Conservation (phyloP, 768 basidiomycete genomes). For the Termitomyces sp. region DNA sequence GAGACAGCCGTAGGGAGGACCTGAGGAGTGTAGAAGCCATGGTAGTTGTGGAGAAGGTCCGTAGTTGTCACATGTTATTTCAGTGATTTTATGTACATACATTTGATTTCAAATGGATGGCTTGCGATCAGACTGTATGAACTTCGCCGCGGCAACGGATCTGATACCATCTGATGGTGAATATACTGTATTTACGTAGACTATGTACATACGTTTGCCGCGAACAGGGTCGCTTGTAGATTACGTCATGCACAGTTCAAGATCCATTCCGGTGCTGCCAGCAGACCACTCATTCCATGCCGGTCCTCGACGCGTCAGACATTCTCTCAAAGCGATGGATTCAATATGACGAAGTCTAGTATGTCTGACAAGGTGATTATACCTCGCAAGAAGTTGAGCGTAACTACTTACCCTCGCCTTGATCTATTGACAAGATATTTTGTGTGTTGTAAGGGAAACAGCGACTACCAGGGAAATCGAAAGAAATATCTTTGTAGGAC, state of each 20-base stretch:
- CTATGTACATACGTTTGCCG: background rate
- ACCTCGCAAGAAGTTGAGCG: too few species aligned
- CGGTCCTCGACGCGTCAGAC: too few species aligned
- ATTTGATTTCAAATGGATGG: background rate
- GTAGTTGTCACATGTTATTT: slow-evolving; percentile 8
- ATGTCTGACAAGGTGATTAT: too few species aligned
- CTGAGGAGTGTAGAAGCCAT: slow-evolving; percentile 14
- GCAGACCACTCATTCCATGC: too few species aligned
- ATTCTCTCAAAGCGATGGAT: too few species aligned
- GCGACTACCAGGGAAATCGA: background rate
- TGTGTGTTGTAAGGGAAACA: background rate
- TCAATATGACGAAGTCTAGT: too few species aligned
- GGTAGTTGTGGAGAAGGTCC: background rate
- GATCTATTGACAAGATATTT: background rate
- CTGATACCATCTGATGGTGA: background rate
- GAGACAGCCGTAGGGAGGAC: slow-evolving; percentile 8
- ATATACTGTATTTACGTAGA: too few species aligned
- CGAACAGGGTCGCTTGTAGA: background rate
- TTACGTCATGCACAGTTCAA: background rate
- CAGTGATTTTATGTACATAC: background rate
- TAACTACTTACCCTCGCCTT: too few species aligned
- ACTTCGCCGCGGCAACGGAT: background rate
- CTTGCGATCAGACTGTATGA: background rate
- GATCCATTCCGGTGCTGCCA: too few species aligned
- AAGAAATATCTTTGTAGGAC: background rate